These are phyloP conservation scores for Wallemia mellicola DNA, from an alignment of 1,284 basidiomycete genomes.

Conservation along the genomic window DNA sequence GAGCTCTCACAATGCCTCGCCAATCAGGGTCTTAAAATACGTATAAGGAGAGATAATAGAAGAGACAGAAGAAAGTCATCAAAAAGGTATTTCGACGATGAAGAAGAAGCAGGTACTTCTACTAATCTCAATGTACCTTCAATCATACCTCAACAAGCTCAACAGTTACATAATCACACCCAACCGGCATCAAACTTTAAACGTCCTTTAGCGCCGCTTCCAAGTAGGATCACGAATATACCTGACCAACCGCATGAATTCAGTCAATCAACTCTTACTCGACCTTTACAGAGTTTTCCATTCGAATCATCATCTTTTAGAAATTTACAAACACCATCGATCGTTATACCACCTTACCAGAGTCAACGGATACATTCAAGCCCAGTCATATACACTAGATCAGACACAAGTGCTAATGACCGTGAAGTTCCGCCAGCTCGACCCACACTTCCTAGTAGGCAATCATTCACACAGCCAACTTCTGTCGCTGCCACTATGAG, in stretches of 20 bases:
- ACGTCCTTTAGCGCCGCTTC: not conserved
- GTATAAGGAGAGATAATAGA: slow-evolving; percentile 49
- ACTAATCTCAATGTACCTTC: too few species aligned
- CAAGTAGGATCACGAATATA: not conserved
- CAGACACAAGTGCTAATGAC: not conserved
- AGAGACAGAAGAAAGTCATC: not conserved
- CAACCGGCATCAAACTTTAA: not conserved
- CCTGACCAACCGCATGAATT: not conserved
- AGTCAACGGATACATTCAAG: not conserved
- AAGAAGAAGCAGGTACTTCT: not conserved
- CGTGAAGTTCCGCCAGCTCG: not conserved
- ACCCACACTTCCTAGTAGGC: not conserved
- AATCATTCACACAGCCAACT: not conserved
- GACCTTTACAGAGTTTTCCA: not conserved
- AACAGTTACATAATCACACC: too few species aligned
- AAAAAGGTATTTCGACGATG: not conserved
- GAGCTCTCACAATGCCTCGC: slow-evolving; percentile 59
- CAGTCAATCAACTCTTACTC: too few species aligned
- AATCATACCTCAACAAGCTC: too few species aligned
- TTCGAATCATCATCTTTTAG: not conserved
- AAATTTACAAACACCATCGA: not conserved
- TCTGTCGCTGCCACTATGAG: too few species aligned
- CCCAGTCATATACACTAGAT: not conserved
- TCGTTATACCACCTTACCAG: too few species aligned
- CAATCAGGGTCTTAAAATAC: slow-evolving; percentile 73